Evolutionary conservation across 2,329 filamentous ascomycete genomes (phyloP), one percentile per base, ranked within the genome.

Genomic region (Arthrobotrys musiformis): DNA sequence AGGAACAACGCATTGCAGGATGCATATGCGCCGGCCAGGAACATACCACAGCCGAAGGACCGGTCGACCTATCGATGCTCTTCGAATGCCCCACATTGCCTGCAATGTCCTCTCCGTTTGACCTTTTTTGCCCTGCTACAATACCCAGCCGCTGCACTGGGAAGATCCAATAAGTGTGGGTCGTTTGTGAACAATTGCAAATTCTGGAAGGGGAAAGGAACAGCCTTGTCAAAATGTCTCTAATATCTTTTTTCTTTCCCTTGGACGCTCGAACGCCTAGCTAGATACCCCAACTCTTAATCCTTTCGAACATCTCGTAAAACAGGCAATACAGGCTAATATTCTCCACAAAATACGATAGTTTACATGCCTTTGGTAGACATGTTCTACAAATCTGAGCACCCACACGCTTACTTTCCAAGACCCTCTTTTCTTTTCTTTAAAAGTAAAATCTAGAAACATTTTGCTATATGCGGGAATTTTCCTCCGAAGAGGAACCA

Each of bases 341-440:
- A 76, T 76, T 70, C 64, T 76, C 72, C 72, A 76, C 72, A 70
- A 66, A 76, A 76, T 76, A 76, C 72, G 72, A 70, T 58, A 33
- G 40, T 61, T 37, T n/a, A 35, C 28, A 35, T 33, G 28, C 17
- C 8, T 50, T 66, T 56, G 42, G 37, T 73, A 60, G 69, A 73
- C 52, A 60, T 48, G 54, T 17, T 48, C 37, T 15, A 17, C n/a
- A n/a, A n/a, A n/a, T n/a, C n/a, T n/a, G n/a, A n/a, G 7, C 54
- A 58, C 54, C 17, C 54, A 58, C 30, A 58, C 28, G n/a, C n/a
- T n/a, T n/a, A n/a, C n/a, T n/a, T n/a, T n/a, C n/a, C n/a, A n/a
- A n/a, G n/a, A n/a, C n/a, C n/a, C n/a, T n/a, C n/a, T n/a, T n/a
- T n/a, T n/a, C n/a, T n/a, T n/a, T 19, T 58, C 19, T 40, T 40